Percentiles rank a stretch among this genome's conserved stretches.
These are phyloP conservation scores for Suillus variegatus DNA, from an alignment of 768 basidiomycete genomes.

Conservation along the genomic window DNA sequence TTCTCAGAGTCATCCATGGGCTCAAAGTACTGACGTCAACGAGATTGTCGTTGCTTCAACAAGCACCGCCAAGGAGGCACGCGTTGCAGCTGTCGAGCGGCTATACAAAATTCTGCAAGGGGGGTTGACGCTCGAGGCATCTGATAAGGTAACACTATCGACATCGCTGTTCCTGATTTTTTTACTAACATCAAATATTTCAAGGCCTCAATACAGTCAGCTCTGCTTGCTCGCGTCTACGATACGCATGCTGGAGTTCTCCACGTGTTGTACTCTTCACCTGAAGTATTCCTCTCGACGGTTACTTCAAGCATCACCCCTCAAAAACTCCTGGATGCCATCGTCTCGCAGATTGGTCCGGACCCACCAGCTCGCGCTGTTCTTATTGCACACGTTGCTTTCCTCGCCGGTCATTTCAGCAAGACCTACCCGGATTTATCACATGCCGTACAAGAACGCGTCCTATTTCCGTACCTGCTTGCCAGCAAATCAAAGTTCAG, in stretches of 20 bases:
- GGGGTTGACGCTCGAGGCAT: conserved; percentile 24
- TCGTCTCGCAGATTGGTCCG: conserved; percentile 27
- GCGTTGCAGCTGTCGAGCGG: conserved; percentile 58
- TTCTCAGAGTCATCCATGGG: conserved; percentile 24
- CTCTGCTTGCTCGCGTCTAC: conserved; percentile 66
- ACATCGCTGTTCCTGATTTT: background rate
- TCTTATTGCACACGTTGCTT: conserved; percentile 56
- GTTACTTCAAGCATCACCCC: conserved; percentile 18
- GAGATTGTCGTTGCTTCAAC: conserved; percentile 55
- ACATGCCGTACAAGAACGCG: conserved; percentile 43
- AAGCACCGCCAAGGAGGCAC: conserved; percentile 60
- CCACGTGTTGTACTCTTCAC: conserved; percentile 62
- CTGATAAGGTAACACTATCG: conserved; percentile 41
- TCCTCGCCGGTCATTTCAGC: conserved; percentile 52
- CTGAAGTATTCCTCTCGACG: conserved; percentile 45
- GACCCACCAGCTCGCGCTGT: conserved; percentile 51
- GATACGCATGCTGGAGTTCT: conserved; percentile 66
- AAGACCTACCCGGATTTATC: conserved; percentile 27
- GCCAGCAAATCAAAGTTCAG: conserved; percentile 73
- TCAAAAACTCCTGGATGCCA: conserved; percentile 23
- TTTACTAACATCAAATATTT: background rate
- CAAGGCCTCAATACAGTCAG: conserved; percentile 60
- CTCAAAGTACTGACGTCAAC: conserved; percentile 37
- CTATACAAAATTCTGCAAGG: conserved; percentile 44
- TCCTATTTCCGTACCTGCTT: conserved; percentile 75